These are phyloP conservation scores for Fusarium sp. DNA, from an alignment of 2,329 filamentous ascomycete genomes.

Conservation along the genomic window DNA sequence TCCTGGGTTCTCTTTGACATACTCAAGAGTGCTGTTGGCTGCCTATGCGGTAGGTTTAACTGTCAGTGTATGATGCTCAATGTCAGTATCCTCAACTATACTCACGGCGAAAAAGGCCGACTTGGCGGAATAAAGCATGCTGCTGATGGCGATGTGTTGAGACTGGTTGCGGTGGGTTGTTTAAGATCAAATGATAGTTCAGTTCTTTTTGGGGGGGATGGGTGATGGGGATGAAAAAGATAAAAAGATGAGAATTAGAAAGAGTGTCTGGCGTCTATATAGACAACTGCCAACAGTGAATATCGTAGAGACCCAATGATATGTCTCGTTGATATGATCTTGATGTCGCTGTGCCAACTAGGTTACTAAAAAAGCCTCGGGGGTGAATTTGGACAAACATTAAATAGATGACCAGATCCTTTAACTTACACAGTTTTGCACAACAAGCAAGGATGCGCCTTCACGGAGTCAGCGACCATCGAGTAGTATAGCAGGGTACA, in stretches of 20 bases:
- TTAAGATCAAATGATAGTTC: background rate
- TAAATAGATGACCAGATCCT: too few species aligned
- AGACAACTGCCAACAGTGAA: background rate
- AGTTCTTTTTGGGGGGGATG: too few species aligned
- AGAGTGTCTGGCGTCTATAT: background rate
- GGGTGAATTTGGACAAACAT: too few species aligned
- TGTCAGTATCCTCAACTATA: background rate
- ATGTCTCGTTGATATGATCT: background rate
- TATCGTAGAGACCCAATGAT: background rate
- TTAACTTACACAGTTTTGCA: too few species aligned
- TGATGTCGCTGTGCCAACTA: too few species aligned
- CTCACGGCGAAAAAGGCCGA: background rate
- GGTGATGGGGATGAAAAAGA: too few species aligned
- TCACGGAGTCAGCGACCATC: too few species aligned
- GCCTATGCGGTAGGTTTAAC: background rate
- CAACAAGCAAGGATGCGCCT: too few species aligned
- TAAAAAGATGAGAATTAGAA: background rate
- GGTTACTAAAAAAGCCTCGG: too few species aligned
- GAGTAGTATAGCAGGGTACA: too few species aligned
- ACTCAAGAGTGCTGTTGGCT: background rate
- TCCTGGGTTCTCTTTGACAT: background rate
- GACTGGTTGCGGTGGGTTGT: rapidly evolving
- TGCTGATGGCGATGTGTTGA: background rate
- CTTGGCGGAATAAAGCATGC: background rate
- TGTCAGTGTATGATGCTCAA: background rate